Base-by-base conservation (phyloP, 2,329 filamentous ascomycete species). In the Aspergillus hortae region DNA sequence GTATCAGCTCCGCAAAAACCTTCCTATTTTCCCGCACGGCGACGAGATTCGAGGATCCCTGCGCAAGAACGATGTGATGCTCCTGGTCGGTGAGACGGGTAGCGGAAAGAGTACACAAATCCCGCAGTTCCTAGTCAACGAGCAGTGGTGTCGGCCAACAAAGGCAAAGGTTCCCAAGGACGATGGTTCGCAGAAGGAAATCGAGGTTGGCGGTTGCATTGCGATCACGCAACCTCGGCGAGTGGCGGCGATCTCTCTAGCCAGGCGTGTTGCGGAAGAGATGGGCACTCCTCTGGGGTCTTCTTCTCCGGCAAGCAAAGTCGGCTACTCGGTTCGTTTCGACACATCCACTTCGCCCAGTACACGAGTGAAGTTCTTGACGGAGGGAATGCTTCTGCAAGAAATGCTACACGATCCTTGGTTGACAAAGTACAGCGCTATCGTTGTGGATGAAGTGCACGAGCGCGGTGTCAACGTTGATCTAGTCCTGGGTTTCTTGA, bases 81-180 rank as follows among this genome's bases (percentile, higher is more conserved):
- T 99, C 0, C 76, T 99, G 12, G 87, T 94, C 2, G 92, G 92
- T 74, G 92, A 97, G 70, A 99, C 94, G 0, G 94, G 94, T 68
- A 95, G 90, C 12, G 94, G 94, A 67, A 99, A 99, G 74, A 95
- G 89, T 75, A 99, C 94, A 0, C 94, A 99, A 71, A 86, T 96
- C 0, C 92, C 94, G 0, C 94, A 97, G 65, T 96, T 96, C 56
- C 76, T 99, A 6, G 82, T 87, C 43, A 75, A 79, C 23, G 89
- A 96, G 64, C 73, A 83, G 6, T 97, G 92, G 91, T 96, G 91
- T 68, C 78, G 76, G 49, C 80, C 78, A 33, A 78, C 78, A 52
- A 82, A 72, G 52, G 79, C 84, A 43, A 80, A 75, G 46, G 60
- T 86, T 11, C 43, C 51, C 4, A 54, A 60, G 35, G 52, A 62